Percentiles rank a stretch among this genome's conserved stretches.
These are phyloP conservation scores for Ottelia alismoides DNA, from an alignment of 106 monocot species.

Conservation along the genomic window DNA sequence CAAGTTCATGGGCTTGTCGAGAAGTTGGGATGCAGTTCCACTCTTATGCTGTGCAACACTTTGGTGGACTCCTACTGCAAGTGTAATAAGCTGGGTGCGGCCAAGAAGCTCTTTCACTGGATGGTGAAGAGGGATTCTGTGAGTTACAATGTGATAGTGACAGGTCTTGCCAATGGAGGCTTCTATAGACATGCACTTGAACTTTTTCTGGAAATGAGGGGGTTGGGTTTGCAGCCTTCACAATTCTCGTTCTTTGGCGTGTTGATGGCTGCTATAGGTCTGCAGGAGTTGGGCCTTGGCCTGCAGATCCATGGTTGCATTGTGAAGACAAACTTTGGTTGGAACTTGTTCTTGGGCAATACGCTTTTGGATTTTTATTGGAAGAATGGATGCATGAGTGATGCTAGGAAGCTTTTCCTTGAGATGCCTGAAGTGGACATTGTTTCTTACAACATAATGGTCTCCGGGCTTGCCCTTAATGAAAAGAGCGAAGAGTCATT, in stretches of 20 bases:
- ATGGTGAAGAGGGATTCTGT: conserved; percentile 41
- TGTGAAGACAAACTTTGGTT: conserved; percentile 41
- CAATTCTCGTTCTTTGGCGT: conserved; percentile 75
- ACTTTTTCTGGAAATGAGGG: conserved; percentile 42
- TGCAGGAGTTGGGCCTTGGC: conserved; percentile 45
- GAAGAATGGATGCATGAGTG: conserved; percentile 31
- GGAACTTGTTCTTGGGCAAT: conserved; percentile 77
- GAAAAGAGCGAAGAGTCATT: conserved; percentile 26
- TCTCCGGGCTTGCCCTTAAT: conserved; percentile 49
- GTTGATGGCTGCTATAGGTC: conserved; percentile 35
- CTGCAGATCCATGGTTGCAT: conserved; percentile 49
- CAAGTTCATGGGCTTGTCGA: conserved; percentile 38
- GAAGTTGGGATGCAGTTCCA: conserved; percentile 34
- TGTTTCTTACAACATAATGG: conserved; percentile 80
- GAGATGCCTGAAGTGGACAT: conserved; percentile 49
- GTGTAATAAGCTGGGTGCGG: conserved; percentile 26
- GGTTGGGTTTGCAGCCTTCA: conserved; percentile 34
- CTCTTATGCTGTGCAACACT: conserved; percentile 47
- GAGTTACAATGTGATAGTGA: conserved; percentile 68
- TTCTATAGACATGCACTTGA: conserved; percentile 26
- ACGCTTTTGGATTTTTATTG: conserved; percentile 79
- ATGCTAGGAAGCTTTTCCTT: conserved; percentile 40
- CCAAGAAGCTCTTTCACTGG: conserved; percentile 27
- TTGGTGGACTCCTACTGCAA: conserved; percentile 82
- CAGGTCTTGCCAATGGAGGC: conserved; percentile 51